Conservation (phyloP, 208 protist species). For the Acanthamoeba royreba region DNA sequence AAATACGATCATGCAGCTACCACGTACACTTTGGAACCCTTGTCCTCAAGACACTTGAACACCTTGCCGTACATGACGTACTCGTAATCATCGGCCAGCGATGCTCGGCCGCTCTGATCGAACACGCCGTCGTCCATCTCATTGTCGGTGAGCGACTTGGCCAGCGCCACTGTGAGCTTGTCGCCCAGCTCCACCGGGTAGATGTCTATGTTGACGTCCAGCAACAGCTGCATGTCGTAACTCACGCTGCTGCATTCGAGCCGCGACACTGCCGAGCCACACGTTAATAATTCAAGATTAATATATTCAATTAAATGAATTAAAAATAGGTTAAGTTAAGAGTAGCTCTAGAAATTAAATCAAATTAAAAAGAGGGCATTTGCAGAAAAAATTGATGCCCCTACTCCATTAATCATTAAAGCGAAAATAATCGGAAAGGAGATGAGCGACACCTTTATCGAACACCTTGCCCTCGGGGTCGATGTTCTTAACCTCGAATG, state of each 20-base stretch:
- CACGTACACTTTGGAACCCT: conserved; percentile 67
- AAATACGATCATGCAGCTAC: neutral
- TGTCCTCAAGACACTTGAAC: conserved; percentile 90
- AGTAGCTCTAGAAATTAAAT: no score
- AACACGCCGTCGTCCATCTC: conserved; percentile 60
- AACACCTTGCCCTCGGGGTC: conserved; percentile 79
- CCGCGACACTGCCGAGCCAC: conserved; percentile 71
- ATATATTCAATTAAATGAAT: neutral
- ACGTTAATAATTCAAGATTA: neutral
- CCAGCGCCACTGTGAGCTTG: conserved; percentile 91
- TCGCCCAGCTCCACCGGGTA: conserved; percentile 91
- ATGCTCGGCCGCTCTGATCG: conserved; percentile 61
- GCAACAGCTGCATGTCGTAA: conserved; percentile 81
- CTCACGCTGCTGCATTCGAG: conserved; percentile 73
- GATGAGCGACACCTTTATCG: conserved; percentile 71
- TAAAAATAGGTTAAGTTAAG: no score
- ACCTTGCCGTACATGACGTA: conserved; percentile 97
- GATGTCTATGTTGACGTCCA: conserved; percentile 96
- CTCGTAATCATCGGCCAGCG: conserved; percentile 93
- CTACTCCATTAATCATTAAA: neutral
- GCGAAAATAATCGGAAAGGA: neutral
- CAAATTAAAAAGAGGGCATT: no score
- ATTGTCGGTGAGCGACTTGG: conserved; percentile 89
- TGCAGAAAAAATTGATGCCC: neutral
- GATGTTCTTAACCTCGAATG: conserved; percentile 78